phyloP scores from a whole-genome alignment of 176 grass and related monocot genomes.

The Olyra latifolia region DNA sequence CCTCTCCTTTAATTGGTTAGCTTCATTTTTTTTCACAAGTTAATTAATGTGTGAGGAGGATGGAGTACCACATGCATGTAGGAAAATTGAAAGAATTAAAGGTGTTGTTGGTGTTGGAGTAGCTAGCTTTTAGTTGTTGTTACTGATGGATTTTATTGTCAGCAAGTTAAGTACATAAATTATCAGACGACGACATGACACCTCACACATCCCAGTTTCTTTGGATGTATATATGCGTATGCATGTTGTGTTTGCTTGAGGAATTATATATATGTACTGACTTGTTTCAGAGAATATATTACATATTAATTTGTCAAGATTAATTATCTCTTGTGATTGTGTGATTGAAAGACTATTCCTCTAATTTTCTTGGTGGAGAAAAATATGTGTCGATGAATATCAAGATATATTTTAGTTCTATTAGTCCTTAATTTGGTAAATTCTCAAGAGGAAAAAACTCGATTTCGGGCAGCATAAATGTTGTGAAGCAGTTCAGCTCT shows the following conservation, averaged over 20 bases:
- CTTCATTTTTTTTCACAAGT: slow-evolving; percentile 44
- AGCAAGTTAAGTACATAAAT: not conserved
- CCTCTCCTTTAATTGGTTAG: slow-evolving; percentile 19
- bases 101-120: slow-evolving; percentile 7
- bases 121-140: slow-evolving; percentile 8
- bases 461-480: no score
- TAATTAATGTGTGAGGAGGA: slow-evolving; percentile 41
- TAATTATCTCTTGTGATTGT: not conserved
- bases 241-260: slow-evolving; percentile 11
- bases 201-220: slow-evolving; percentile 27
- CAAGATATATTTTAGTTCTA: no score
- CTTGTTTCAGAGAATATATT: not conserved
- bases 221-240: not conserved
- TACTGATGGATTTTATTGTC: slow-evolving; percentile 28
- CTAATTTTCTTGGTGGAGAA: not conserved
- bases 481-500: no score
- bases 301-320: no score
- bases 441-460: no score
- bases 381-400: not conserved
- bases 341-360: not conserved
- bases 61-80: slow-evolving; percentile 17
- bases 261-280: not conserved
- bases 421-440: no score
- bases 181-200: slow-evolving; percentile 4
- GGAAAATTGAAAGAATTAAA: not conserved